A percentile compares a stretch with the other conserved stretches of the same genome.
Evolutionary conservation across 2,329 filamentous ascomycete species (phyloP).

Genomic region (Didymella lethalis): DNA sequence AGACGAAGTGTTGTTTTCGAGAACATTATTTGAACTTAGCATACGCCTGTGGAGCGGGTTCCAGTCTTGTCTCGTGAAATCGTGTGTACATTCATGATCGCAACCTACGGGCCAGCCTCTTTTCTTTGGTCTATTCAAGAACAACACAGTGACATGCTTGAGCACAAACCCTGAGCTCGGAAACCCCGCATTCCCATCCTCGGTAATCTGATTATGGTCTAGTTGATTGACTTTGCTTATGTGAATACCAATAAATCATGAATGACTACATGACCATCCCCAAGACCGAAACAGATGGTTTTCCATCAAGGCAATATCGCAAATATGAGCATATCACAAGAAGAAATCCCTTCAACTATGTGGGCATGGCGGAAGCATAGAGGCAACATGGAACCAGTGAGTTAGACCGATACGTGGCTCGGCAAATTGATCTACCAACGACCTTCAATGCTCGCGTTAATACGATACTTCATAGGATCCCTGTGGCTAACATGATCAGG

Average conservation of each 20-base stretch:
- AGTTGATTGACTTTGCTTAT: neutral
- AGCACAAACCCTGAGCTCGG: neutral
- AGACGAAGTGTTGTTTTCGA: neutral
- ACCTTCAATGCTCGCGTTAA: neutral
- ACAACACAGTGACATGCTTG: neutral
- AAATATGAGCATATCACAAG: neutral
- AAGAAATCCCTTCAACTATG: slow-evolving; percentile 24
- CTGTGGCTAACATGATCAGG: neutral
- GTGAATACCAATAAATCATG: neutral
- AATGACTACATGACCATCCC: neutral
- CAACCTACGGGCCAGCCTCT: too few species aligned
- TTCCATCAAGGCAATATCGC: neutral
- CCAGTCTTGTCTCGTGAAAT: neutral
- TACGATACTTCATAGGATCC: neutral
- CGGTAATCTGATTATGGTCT: neutral
- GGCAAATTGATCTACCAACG: neutral
- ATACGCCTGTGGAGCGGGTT: neutral
- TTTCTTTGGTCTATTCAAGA: neutral
- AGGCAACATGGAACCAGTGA: slow-evolving; percentile 32
- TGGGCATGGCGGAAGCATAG: slow-evolving; percentile 33
- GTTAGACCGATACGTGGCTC: neutral
- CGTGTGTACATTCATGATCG: neutral
- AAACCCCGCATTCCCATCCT: neutral
- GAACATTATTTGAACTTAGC: neutral
- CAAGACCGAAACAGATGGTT: neutral